Evolutionary conservation across 2,329 filamentous ascomycete genomes (phyloP).

Genomic region (Diaporthe ampelina): DNA sequence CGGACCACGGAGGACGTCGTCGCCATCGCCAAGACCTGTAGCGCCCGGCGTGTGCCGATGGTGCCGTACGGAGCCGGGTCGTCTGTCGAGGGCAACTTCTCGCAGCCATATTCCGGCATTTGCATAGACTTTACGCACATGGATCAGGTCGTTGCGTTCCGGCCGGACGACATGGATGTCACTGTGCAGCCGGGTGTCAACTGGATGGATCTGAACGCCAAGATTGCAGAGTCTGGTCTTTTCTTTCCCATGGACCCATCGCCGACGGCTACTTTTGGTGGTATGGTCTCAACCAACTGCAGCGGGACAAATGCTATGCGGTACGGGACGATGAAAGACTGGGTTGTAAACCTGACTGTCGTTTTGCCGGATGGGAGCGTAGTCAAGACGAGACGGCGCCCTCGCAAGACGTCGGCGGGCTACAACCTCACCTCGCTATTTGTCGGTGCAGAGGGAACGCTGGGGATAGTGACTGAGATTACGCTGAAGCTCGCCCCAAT

Average conservation of each 20-base stretch:
- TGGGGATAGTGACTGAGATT: conserved; percentile 79
- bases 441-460: conserved; percentile 78
- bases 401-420: conserved; percentile 78
- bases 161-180: conserved; percentile 79
- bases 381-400: conserved; percentile 77
- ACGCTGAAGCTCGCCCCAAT: conserved; percentile 77
- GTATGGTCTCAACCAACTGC: conserved; percentile 78
- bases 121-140: conserved; percentile 79
- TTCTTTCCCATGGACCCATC: conserved; percentile 81
- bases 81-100: conserved; percentile 79
- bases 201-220: conserved; percentile 77
- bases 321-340: conserved; percentile 84
- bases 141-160: conserved; percentile 74
- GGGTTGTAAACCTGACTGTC: conserved; percentile 79
- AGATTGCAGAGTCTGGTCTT: conserved; percentile 72
- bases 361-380: conserved; percentile 78
- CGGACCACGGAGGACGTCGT: conserved; percentile 75
- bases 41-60: conserved; percentile 75
- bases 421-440: conserved; percentile 80
- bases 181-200: conserved; percentile 78
- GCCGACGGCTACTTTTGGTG: conserved; percentile 70
- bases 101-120: conserved; percentile 75
- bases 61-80: conserved; percentile 83
- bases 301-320: conserved; percentile 71
- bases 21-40: conserved; percentile 72